Evolutionary conservation across 192 early-diverging fungal species (phyloP).

Genomic region (Kappamyces sp.): DNA sequence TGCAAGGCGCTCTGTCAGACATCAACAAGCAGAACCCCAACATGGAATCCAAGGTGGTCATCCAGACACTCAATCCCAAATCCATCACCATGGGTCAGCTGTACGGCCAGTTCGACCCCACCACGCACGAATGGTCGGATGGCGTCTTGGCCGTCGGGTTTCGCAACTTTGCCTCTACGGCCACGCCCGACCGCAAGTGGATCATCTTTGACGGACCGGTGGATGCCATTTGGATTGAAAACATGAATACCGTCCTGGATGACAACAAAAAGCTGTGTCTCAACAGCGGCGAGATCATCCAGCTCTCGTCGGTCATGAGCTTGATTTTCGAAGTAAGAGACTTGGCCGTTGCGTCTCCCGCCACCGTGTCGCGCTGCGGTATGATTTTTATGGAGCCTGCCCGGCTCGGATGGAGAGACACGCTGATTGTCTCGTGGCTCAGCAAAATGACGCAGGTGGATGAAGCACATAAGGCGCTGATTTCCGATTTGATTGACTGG

Average conservation of each 20-base stretch:
- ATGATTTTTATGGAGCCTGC: constrained; percentile 61
- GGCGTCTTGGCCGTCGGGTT: constrained; percentile 53
- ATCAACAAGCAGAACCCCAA: constrained; percentile 39
- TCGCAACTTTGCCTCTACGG: constrained; percentile 49
- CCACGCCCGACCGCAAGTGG: constrained; percentile 55
- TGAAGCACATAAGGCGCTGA: constrained; percentile 35
- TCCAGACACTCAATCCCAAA: constrained; percentile 48
- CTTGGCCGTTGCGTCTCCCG: constrained; percentile 55
- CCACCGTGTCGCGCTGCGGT: constrained; percentile 61
- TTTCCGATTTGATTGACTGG: constrained; percentile 43
- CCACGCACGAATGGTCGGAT: constrained; percentile 60
- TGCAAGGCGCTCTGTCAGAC: constrained; percentile 47
- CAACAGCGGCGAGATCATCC: constrained; percentile 59
- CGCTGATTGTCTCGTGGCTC: constrained; percentile 50
- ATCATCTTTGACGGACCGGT: constrained; percentile 59
- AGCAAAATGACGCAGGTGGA: constrained; percentile 23
- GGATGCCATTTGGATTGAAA: constrained; percentile 62
- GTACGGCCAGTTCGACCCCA: constrained; percentile 56
- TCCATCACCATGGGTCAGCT: constrained; percentile 63
- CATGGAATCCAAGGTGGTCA: constrained; percentile 44
- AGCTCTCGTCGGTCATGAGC: constrained; percentile 56
- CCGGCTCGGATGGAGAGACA: constrained; percentile 51
- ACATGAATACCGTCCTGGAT: constrained; percentile 60
- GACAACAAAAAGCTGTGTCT: constrained; percentile 58
- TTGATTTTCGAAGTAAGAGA: constrained; percentile 59